Conservation (phyloP, 192 early-diverging fungal species). For the Thamnidium elegans region DNA sequence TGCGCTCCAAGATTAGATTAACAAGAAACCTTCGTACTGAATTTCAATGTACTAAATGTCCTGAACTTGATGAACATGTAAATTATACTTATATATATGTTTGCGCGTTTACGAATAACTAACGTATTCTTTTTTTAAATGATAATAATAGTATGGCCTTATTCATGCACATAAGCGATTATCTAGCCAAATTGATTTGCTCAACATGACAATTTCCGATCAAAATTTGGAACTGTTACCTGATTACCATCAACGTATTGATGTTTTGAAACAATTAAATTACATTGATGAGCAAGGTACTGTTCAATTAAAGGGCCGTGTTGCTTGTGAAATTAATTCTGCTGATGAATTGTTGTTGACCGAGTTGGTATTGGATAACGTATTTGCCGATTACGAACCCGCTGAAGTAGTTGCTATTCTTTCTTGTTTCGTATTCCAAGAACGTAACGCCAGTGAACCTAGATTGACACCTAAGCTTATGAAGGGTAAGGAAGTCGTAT, state of each 20-base stretch:
- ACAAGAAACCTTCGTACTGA: conserved; percentile 40
- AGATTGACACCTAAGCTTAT: conserved; percentile 64
- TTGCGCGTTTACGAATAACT: not conserved
- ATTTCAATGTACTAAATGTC: conserved; percentile 74
- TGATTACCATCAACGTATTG: conserved; percentile 86
- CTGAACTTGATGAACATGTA: conserved; percentile 76
- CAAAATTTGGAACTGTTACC: conserved; percentile 92
- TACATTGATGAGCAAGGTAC: conserved; percentile 84
- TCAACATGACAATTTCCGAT: conserved; percentile 79
- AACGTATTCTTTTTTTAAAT: conserved; percentile 1
- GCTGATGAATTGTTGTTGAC: conserved; percentile 94
- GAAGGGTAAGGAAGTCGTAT: conserved; percentile 61
- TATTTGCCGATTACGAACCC: conserved; percentile 83
- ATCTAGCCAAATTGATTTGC: conserved; percentile 65
- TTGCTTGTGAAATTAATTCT: conserved; percentile 97
- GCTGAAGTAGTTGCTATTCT: conserved; percentile 92
- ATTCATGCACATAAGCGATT: conserved; percentile 58
- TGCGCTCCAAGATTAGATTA: conserved; percentile 57
- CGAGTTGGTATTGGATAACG: conserved; percentile 92
- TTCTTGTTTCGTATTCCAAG: conserved; percentile 94
- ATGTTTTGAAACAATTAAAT: conserved; percentile 76
- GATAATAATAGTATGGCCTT: conserved; percentile 42
- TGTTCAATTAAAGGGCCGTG: conserved; percentile 92
- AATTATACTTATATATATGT: conserved; percentile 18
- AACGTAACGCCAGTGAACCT: conserved; percentile 71